Evolutionary conservation across 306 rosid genomes (phyloP).

Genomic region (Vicia sativa): DNA sequence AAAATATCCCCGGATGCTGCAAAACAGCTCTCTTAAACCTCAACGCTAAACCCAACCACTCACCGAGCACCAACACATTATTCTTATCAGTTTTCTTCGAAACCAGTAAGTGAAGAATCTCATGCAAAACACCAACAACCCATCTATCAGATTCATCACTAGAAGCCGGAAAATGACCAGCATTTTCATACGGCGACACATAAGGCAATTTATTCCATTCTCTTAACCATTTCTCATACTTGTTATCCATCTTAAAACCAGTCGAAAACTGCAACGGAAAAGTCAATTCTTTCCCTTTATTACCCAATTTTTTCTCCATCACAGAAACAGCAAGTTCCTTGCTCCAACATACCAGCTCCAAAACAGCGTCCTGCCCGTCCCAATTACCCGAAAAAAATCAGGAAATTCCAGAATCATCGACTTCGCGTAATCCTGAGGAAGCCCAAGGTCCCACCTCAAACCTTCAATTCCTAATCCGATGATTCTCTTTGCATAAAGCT

Average conservation of each 20-base stretch:
- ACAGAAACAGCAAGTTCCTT: constrained; percentile 60
- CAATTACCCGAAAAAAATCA: constrained; percentile 60
- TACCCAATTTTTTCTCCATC: constrained; percentile 51
- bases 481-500: no score
- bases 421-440: constrained; percentile 58
- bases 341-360: constrained; percentile 91
- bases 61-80: constrained; percentile 63
- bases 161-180: constrained; percentile 50
- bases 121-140: constrained; percentile 78
- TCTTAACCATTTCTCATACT: constrained; percentile 70
- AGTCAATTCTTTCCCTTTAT: constrained; percentile 27
- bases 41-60: constrained; percentile 69
- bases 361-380: constrained; percentile 14
- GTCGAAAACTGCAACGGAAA: constrained; percentile 67
- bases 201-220: constrained; percentile 83
- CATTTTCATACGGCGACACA: constrained; percentile 66
- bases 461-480: no score
- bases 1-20: constrained; percentile 81
- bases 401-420: constrained; percentile 71
- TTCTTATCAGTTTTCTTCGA: constrained; percentile 77
- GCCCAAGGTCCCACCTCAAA: constrained; percentile 83
- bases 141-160: constrained; percentile 79
- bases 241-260: constrained; percentile 78
- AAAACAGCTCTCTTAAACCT: constrained; percentile 75
- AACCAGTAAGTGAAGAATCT: constrained; percentile 73